A percentile compares a stretch with the other conserved stretches of the same genome.
phyloP scores from a whole-genome alignment of 352 stramenopile species.

The Pythium brachiatum region DNA sequence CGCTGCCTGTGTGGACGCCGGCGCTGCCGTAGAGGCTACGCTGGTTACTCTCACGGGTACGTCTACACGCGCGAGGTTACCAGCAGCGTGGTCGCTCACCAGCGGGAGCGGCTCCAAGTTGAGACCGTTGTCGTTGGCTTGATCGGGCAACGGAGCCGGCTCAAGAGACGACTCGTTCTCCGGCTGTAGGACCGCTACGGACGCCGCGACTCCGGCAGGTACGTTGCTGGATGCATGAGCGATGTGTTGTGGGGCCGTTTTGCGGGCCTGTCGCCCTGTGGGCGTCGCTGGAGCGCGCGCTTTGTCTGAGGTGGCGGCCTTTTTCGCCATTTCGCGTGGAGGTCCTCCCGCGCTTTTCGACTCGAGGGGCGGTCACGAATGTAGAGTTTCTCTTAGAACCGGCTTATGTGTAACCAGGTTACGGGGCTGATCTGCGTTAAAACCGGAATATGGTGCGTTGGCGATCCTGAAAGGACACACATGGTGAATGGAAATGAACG shows the following conservation, averaged over 20 bases:
- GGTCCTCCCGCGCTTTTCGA: slow-evolving; percentile 4
- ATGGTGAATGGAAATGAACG: not conserved
- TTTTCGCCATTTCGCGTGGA: slow-evolving; percentile 18
- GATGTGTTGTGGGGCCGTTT: not conserved
- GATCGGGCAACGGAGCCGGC: not conserved
- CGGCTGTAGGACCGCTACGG: not conserved
- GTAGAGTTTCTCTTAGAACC: slow-evolving; percentile 9
- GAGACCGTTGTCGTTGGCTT: not conserved
- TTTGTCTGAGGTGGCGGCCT: slow-evolving; percentile 4
- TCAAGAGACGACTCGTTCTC: not conserved
- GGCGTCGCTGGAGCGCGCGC: slow-evolving; percentile 11
- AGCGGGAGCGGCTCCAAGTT: not conserved
- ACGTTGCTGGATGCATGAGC: not conserved
- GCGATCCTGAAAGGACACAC: slow-evolving; percentile 5
- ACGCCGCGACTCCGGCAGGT: not conserved
- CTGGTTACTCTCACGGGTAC: not conserved
- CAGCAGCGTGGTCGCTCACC: not conserved
- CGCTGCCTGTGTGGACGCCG: slow-evolving; percentile 4
- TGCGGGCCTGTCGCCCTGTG: slow-evolving; percentile 5
- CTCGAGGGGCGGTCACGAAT: not conserved
- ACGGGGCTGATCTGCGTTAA: not conserved
- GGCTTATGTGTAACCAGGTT: not conserved
- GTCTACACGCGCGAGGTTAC: not conserved
- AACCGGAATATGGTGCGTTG: not conserved
- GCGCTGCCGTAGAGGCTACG: not conserved